Base-by-base conservation (phyloP, 768 basidiomycete species). In the Collybiopsis luxurians region DNA sequence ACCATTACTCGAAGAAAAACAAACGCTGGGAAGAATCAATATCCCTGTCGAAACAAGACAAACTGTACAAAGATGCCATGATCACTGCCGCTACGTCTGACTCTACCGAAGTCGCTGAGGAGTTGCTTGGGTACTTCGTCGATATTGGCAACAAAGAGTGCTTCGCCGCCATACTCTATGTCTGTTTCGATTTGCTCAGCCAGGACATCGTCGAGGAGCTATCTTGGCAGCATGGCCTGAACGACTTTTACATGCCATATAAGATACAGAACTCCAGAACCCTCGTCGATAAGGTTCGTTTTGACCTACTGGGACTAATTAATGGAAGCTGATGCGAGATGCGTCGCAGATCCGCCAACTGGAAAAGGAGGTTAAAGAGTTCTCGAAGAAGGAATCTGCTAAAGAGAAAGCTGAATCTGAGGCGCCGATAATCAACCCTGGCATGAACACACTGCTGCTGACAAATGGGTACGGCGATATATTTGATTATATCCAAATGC, bases 141-240 rank as follows among this genome's bases (percentile, higher is more conserved):
- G 92, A 94, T 72, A 98, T 99, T 61, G 97, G 97, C 31, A 96
- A 96, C 81, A 95, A 95, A 75, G 97, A 99, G 69, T 96, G 94
- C 72, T 99, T 96, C 71, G 89, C 93, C 0, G 92, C 90, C 1
- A 76, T 89, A 60, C 83, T 98, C 23, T 98, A 86, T 64, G 82
- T 90, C 52, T 97, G 95, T 77, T 99, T 95, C 76, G 96, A 99
- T 73, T 80, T 98, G n/a, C 75, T 98, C 53, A 88, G 92, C 44
- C 83, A 94, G 2, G 96, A 98, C 66, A 73, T 95, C 55, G 93
- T 97, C 26, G 90, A 95, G 72, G 96, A 97, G 70, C 76, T 97
- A 34, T 94, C 94, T 60, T 98, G 97, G 97, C 90, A 92, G 68
- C 87, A 97, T 63, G 96, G 89, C 21, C 80, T 99, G 45, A 93